These are phyloP conservation scores for Botrytis tulipae DNA, from an alignment of 2,329 filamentous ascomycete genomes.

Conservation along the genomic window DNA sequence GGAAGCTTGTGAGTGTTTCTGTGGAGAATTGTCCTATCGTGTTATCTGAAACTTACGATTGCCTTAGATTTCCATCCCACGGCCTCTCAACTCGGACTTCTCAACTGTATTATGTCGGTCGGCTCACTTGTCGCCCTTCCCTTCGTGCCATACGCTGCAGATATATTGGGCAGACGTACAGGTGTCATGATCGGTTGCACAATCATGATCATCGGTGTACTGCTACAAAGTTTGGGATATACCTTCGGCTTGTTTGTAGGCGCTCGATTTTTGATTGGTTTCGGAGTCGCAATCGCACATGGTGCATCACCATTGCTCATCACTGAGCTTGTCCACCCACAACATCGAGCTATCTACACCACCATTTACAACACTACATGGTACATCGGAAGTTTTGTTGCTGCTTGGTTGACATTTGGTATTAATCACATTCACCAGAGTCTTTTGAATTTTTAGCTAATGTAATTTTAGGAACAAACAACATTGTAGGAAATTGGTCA, in stretches of 20 bases:
- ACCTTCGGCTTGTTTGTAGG: constrained; percentile 47
- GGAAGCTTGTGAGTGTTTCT: constrained; percentile 49
- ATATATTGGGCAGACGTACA: constrained; percentile 47
- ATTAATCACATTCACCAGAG: background rate
- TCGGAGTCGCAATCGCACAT: constrained; percentile 38
- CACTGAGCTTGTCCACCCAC: constrained; percentile 48
- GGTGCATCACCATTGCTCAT: constrained; percentile 40
- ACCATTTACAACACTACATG: constrained; percentile 48
- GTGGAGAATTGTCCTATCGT: constrained; percentile 28
- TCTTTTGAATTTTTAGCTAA: constrained; percentile 1
- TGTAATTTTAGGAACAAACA: constrained; percentile 40
- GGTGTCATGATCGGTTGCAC: constrained; percentile 48
- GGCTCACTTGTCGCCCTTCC: constrained; percentile 49
- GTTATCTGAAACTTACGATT: constrained; percentile 43
- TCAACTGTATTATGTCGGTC: constrained; percentile 49
- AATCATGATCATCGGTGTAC: constrained; percentile 47
- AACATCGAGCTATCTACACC: constrained; percentile 49
- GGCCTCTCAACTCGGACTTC: constrained; percentile 43
- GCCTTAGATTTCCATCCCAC: constrained; percentile 40
- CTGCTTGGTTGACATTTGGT: constrained; percentile 47
- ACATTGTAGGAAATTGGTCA: constrained; percentile 37
- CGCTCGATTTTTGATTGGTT: constrained; percentile 42
- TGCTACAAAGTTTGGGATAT: constrained; percentile 42
- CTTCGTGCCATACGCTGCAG: constrained; percentile 48
- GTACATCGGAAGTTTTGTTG: constrained; percentile 47